Percentiles rank a stretch among this genome's conserved stretches.
Conservation (phyloP, 768 basidiomycete genomes). For the Boletus vinaceobasis region DNA sequence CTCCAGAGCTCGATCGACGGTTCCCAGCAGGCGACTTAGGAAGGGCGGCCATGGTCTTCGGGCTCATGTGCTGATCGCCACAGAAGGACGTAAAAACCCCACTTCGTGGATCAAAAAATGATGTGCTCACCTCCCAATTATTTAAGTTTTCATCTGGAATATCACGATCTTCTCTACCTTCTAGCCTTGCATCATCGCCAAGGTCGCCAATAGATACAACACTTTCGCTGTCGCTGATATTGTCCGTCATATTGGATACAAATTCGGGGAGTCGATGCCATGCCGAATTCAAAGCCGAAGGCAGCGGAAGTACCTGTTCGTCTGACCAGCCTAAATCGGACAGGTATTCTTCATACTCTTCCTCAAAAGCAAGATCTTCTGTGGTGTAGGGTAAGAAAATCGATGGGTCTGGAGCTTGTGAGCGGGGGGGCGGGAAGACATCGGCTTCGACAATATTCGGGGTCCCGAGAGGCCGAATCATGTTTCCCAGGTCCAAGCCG, state of each 20-base stretch:
- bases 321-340: constrained; percentile 81
- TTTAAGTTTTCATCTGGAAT: constrained; percentile 77
- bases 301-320: constrained; percentile 42
- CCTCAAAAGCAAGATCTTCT: constrained; percentile 92
- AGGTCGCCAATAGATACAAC: constrained; percentile 88
- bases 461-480: constrained; percentile 72
- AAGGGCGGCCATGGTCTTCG: constrained; percentile 89
- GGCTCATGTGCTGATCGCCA: constrained; percentile 80
- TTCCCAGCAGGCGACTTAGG: constrained; percentile 86
- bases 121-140: constrained; percentile 84
- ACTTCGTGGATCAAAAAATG: neutral
- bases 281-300: constrained; percentile 45
- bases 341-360: constrained; percentile 95
- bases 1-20: constrained; percentile 80
- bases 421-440: constrained; percentile 92
- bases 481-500: constrained; percentile 69
- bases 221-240: constrained; percentile 93
- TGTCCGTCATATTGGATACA: constrained; percentile 76
- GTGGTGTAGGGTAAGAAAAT: constrained; percentile 89
- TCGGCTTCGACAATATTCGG: constrained; percentile 81
- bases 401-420: constrained; percentile 77
- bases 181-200: constrained; percentile 71
- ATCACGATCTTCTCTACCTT: constrained; percentile 61
- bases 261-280: constrained; percentile 85
- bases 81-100: neutral